phyloP scores from a whole-genome alignment of 257 asterid genomes.

The Plantago ovata region DNA sequence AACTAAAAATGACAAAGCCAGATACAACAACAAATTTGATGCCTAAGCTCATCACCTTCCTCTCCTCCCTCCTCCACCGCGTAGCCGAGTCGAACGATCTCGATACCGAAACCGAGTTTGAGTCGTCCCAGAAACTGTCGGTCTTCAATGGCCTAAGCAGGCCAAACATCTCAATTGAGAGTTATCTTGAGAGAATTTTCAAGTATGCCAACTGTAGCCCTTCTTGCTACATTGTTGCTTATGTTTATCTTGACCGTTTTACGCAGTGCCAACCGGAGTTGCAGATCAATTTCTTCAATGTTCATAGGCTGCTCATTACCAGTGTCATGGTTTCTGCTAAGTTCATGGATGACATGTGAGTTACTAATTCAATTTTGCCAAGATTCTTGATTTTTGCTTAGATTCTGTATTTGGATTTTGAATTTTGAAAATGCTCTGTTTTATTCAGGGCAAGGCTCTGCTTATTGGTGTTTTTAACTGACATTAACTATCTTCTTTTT shows the following conservation, averaged over 20 bases:
- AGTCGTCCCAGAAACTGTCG: slow-evolving; percentile 50
- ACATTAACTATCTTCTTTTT: no score
- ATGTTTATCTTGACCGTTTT: slow-evolving; percentile 92
- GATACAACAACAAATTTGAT: slow-evolving; percentile 45
- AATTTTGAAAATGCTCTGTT: background rate
- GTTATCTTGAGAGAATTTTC: slow-evolving; percentile 71
- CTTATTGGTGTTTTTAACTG: no score
- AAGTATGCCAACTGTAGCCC: slow-evolving; percentile 95
- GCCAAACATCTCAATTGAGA: slow-evolving; percentile 73
- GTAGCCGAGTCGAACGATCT: slow-evolving; percentile 78
- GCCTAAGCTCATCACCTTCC: slow-evolving; percentile 62
- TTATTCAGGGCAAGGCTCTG: background rate
- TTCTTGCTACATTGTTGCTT: slow-evolving; percentile 83
- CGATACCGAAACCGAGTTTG: slow-evolving; percentile 26
- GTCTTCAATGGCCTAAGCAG: slow-evolving; percentile 70
- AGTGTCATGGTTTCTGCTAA: slow-evolving; percentile 95
- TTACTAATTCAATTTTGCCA: background rate
- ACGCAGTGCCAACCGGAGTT: slow-evolving; percentile 64
- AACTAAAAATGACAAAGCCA: slow-evolving; percentile 59
- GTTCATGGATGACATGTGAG: slow-evolving; percentile 95
- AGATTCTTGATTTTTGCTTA: background rate
- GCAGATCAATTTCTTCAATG: slow-evolving; percentile 76
- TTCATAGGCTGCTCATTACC: slow-evolving; percentile 84
- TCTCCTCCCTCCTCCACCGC: slow-evolving; percentile 69
- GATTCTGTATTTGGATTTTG: background rate